These are phyloP conservation scores for Dimocarpus longan DNA, from an alignment of 345 rosid genomes.

Conservation along the genomic window DNA sequence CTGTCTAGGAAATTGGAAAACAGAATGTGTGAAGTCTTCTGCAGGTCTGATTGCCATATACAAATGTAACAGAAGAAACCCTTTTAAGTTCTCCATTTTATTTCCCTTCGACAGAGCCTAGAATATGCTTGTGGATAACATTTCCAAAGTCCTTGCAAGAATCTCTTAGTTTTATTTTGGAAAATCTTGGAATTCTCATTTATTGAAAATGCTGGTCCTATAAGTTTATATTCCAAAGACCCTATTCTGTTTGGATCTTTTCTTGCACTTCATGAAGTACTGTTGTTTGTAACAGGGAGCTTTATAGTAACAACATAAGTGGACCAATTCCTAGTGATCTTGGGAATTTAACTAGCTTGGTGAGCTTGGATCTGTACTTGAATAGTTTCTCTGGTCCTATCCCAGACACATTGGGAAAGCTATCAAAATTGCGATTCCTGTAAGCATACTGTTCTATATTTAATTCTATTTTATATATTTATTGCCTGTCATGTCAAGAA, in stretches of 20 bases:
- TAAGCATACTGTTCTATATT: slow-evolving; percentile 42
- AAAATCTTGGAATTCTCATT: background rate
- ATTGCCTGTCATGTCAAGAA: background rate
- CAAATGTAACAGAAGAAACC: background rate
- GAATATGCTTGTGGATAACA: background rate
- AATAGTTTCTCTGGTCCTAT: slow-evolving; percentile 90
- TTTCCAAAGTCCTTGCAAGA: background rate
- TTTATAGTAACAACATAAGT: slow-evolving; percentile 88
- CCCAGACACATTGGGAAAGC: slow-evolving; percentile 81
- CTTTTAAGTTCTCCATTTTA: background rate
- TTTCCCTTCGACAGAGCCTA: background rate
- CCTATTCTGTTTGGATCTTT: slow-evolving; percentile 2
- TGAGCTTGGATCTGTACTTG: slow-evolving; percentile 98
- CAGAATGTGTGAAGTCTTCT: background rate
- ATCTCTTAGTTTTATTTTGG: background rate
- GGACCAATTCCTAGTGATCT: slow-evolving; percentile 93
- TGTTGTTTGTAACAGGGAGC: slow-evolving; percentile 65
- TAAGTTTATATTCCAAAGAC: background rate
- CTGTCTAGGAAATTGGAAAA: background rate
- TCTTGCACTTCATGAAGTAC: slow-evolving; percentile 8
- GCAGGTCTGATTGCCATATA: background rate
- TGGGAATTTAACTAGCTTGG: slow-evolving; percentile 92
- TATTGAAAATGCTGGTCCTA: background rate
- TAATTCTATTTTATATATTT: background rate
- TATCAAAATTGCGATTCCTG: slow-evolving; percentile 93